Conservation (phyloP, 768 basidiomycete genomes). For the Thelephora ganbajun region DNA sequence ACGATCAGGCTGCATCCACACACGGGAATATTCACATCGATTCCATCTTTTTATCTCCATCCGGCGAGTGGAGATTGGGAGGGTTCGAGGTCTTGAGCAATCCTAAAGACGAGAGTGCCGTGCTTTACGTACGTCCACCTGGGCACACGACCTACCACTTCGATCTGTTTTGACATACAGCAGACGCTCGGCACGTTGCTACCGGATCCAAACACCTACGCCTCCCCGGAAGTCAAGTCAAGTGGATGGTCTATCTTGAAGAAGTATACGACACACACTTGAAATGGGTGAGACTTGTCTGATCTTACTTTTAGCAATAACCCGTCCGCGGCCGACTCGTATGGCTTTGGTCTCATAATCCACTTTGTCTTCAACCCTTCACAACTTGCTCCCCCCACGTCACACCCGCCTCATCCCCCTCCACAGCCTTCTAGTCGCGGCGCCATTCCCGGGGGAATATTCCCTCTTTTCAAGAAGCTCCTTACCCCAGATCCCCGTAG, state of each 20-base stretch:
- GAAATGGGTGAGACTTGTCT: slow-evolving; percentile 4
- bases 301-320: slow-evolving; percentile 22
- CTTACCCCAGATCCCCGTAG: slow-evolving; percentile 80
- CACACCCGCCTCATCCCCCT: slow-evolving; percentile 61
- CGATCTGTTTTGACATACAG: slow-evolving; percentile 9
- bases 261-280: slow-evolving; percentile 35
- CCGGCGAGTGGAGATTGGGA: slow-evolving; percentile 94
- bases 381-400: slow-evolving; percentile 53
- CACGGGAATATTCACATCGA: slow-evolving; percentile 69
- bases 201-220: slow-evolving; percentile 44
- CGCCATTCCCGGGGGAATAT: slow-evolving; percentile 58
- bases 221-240: slow-evolving; percentile 82
- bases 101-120: slow-evolving; percentile 62
- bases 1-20: slow-evolving; percentile 68
- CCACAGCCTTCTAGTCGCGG: slow-evolving; percentile 69
- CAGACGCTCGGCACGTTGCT: slow-evolving; percentile 57
- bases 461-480: slow-evolving; percentile 74
- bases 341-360: slow-evolving; percentile 77
- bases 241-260: slow-evolving; percentile 73
- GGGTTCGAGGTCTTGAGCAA: slow-evolving; percentile 87
- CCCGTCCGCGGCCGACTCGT: slow-evolving; percentile 56
- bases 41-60: slow-evolving; percentile 80
- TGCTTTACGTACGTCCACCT: slow-evolving; percentile 59
- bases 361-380: slow-evolving; percentile 81
- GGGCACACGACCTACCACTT: slow-evolving; percentile 2